Base-by-base conservation (phyloP, 2,329 filamentous ascomycete genomes). In the Pestalotiopsis sp. region DNA sequence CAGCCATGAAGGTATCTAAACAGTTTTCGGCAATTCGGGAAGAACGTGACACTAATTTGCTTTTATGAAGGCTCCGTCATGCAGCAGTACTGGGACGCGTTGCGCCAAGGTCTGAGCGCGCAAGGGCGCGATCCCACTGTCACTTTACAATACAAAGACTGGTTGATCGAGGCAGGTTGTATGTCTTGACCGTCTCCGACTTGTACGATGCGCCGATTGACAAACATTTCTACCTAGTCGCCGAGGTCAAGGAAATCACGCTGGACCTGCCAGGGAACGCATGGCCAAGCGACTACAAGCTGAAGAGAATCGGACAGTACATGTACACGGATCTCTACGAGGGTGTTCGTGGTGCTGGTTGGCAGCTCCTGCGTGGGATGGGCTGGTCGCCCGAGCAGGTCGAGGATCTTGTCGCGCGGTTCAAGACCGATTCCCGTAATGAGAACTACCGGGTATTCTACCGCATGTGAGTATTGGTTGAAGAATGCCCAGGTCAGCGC, bases 271-370 rank as follows among this genome's bases (percentile, higher is more conserved):
- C 73, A 5, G 70, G 70, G 13, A 74, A 73, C n/a, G 68, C 71
- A 2, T 76, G 75, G 75, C 70, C 74, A 14, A 67, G 66, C 20
- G 73, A 75, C 39, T 64, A 67, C 23, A 72, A 73, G 59, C 60
- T 73, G 49, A 76, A 73, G 63, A 66, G 69, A 12, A 62, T 76
- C 9, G 75, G 71, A 72, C 59, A 70, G 67, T n/a, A 66, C 69
- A 31, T 72, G 71, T 25, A 68, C 71, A 25, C 68, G 66, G 17
- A 65, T 72, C 31, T 71, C 73, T 52, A 74, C 69, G 49, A 70
- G 64, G n/a, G 67, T 66, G 5, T 62, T n/a, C 45, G 45, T 9
- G 45, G 45, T 52, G 45, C 45, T 6, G 45, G 45, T 13, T 61
- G 17, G 36, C 27, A 61, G 45, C 45, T 52, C 20, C 17, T 52